phyloP scores from a whole-genome alignment of 306 rosid genomes.

The Senna siamea region DNA sequence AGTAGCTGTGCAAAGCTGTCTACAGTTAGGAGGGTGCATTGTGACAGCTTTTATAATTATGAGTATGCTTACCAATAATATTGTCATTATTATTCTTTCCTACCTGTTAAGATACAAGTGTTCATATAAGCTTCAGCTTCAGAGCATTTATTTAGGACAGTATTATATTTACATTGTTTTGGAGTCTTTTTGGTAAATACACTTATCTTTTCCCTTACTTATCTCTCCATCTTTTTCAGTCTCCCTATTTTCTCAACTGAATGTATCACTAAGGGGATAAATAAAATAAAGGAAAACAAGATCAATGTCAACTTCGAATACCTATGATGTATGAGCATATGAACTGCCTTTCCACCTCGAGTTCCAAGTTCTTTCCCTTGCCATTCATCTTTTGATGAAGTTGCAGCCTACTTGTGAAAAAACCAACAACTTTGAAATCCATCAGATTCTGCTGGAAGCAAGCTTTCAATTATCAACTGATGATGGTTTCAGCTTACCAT shows the following conservation, averaged over 20 bases:
- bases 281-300: conserved; percentile 26
- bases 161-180: conserved; percentile 1
- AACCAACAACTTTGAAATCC: conserved; percentile 32
- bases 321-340: conserved; percentile 99
- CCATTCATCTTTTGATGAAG: conserved; percentile 97
- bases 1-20: too few species aligned
- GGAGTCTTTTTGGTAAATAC: conserved; percentile 3
- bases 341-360: conserved; percentile 97
- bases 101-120: background rate
- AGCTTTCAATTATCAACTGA: conserved; percentile 30
- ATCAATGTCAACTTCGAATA: conserved; percentile 40
- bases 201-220: conserved; percentile 4
- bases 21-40: background rate
- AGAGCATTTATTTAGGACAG: conserved; percentile 2
- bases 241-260: conserved; percentile 29
- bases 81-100: background rate
- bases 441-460: conserved; percentile 31
- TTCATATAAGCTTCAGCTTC: too few species aligned
- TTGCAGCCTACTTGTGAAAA: conserved; percentile 69
- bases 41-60: background rate
- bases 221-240: conserved; percentile 21
- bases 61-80: background rate
- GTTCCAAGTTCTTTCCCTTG: conserved; percentile 99
- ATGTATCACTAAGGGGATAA: conserved; percentile 22
- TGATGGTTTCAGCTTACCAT: conserved; percentile 68